Evolutionary conservation across 2,329 filamentous ascomycete genomes (phyloP).

Genomic region (Ascochyta koolunga): DNA sequence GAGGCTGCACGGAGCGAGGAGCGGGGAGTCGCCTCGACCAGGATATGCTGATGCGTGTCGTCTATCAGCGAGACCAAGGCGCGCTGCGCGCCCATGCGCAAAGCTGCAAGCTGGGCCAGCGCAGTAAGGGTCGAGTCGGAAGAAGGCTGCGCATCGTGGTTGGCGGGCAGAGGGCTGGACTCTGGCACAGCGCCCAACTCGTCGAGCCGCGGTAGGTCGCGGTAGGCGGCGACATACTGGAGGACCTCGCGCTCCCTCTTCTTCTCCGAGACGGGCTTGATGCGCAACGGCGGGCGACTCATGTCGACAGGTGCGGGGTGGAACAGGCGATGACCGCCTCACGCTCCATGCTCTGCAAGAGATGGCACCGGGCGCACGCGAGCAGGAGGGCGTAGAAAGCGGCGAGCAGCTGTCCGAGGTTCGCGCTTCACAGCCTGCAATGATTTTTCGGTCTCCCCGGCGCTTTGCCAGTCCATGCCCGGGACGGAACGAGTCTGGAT

Average conservation of each 20-base stretch:
- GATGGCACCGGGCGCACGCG: background rate
- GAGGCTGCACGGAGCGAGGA: slow-evolving; percentile 28
- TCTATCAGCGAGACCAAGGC: slow-evolving; percentile 48
- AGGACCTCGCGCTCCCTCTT: slow-evolving; percentile 38
- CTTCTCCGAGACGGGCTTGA: slow-evolving; percentile 19
- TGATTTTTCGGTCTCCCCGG: too few species aligned
- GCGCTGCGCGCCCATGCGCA: slow-evolving; percentile 41
- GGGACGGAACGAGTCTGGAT: slow-evolving; percentile 9
- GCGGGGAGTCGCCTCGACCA: slow-evolving; percentile 47
- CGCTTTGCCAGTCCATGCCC: background rate
- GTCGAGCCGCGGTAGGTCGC: slow-evolving; percentile 29
- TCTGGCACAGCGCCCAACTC: slow-evolving; percentile 8
- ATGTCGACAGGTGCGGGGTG: slow-evolving; percentile 6
- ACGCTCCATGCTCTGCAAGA: slow-evolving; percentile 8
- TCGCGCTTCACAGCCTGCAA: background rate
- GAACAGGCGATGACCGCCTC: background rate
- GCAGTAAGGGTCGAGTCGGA: slow-evolving; percentile 41
- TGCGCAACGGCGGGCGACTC: slow-evolving; percentile 1
- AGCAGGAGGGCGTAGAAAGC: background rate
- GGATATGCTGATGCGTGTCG: slow-evolving; percentile 41
- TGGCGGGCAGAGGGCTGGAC: slow-evolving; percentile 11
- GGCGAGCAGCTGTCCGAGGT: slow-evolving; percentile 4
- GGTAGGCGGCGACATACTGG: slow-evolving; percentile 35
- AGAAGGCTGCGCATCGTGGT: slow-evolving; percentile 27
- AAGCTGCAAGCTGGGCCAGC: slow-evolving; percentile 44